phyloP scores from a whole-genome alignment of 1,284 basidiomycete species.

The Sporisorium exsertum region DNA sequence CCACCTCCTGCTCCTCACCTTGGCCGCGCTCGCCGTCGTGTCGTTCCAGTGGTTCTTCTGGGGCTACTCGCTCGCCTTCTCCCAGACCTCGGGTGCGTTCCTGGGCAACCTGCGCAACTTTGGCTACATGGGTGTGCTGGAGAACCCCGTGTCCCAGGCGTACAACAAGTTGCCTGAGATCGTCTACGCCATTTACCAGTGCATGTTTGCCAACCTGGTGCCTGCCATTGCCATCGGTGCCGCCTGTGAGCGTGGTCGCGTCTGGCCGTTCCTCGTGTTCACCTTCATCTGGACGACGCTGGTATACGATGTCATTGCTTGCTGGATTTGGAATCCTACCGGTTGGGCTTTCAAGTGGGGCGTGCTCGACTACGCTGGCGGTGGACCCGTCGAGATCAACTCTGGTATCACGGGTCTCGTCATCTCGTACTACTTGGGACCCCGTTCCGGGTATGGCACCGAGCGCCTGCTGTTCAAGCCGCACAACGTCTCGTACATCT shows the following conservation, averaged over 20 bases:
- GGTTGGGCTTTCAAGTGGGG: slow-evolving; percentile 94
- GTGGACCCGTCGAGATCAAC: slow-evolving; percentile 91
- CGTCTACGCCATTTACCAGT: slow-evolving; percentile 71
- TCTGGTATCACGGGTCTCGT: slow-evolving; percentile 88
- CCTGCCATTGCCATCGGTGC: slow-evolving; percentile 74
- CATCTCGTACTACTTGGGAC: slow-evolving; percentile 91
- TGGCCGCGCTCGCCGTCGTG: slow-evolving; percentile 68
- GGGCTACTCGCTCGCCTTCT: slow-evolving; percentile 71
- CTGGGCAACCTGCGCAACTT: slow-evolving; percentile 79
- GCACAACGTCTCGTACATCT: slow-evolving; percentile 89
- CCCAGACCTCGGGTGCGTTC: slow-evolving; percentile 75
- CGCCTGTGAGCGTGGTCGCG: slow-evolving; percentile 87
- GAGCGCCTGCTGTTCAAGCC: slow-evolving; percentile 89
- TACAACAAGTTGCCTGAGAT: slow-evolving; percentile 73
- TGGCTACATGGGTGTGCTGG: slow-evolving; percentile 78
- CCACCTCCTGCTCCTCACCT: slow-evolving; percentile 72
- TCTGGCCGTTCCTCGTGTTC: slow-evolving; percentile 88
- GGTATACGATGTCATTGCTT: slow-evolving; percentile 71
- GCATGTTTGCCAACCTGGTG: slow-evolving; percentile 71
- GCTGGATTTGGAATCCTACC: slow-evolving; percentile 87
- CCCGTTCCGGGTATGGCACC: slow-evolving; percentile 85
- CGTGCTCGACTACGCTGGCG: slow-evolving; percentile 90
- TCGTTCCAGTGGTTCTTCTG: slow-evolving; percentile 75
- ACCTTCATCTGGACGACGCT: slow-evolving; percentile 86
- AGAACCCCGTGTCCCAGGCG: slow-evolving; percentile 78